Evolutionary conservation across 1,284 basidiomycete species (phyloP).

Genomic region (Sanghuangporus baumii): DNA sequence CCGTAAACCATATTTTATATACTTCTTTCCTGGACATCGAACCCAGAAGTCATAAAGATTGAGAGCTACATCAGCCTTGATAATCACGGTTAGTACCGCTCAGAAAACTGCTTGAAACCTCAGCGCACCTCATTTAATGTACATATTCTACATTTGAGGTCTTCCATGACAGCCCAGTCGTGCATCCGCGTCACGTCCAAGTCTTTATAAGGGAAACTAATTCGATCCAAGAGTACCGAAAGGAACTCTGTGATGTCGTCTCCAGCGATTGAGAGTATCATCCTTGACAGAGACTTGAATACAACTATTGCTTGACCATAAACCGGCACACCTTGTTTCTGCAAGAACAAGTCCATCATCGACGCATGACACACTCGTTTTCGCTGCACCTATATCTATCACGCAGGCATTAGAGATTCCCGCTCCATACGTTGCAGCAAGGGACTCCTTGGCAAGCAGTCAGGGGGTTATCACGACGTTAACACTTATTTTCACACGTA

Average conservation of each 20-base stretch:
- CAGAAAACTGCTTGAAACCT: background rate
- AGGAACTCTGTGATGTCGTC: constrained; percentile 92
- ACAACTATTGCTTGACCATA: background rate
- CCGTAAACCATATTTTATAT: constrained; percentile 86
- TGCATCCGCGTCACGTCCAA: constrained; percentile 70
- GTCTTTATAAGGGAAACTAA: constrained; percentile 86
- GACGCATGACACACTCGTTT: constrained; percentile 87
- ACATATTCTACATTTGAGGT: constrained; percentile 78
- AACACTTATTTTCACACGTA: constrained; percentile 26
- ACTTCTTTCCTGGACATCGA: constrained; percentile 66
- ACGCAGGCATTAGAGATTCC: constrained; percentile 94
- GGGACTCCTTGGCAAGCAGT: constrained; percentile 62
- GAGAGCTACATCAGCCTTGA: constrained; percentile 77
- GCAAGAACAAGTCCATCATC: constrained; percentile 90
- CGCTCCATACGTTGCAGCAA: constrained; percentile 93
- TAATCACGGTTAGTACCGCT: background rate
- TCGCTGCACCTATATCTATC: constrained; percentile 87
- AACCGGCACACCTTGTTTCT: constrained; percentile 71
- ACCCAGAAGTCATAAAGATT: constrained; percentile 89
- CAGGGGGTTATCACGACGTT: background rate
- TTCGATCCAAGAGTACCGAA: constrained; percentile 72
- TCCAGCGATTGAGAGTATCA: constrained; percentile 85
- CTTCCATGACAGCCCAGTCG: constrained; percentile 88
- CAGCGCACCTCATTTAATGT: constrained; percentile 63
- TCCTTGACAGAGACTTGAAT: constrained; percentile 31